These are phyloP conservation scores for Silene uniflora DNA, from an alignment of 148 eudicot species.

Conservation along the genomic window DNA sequence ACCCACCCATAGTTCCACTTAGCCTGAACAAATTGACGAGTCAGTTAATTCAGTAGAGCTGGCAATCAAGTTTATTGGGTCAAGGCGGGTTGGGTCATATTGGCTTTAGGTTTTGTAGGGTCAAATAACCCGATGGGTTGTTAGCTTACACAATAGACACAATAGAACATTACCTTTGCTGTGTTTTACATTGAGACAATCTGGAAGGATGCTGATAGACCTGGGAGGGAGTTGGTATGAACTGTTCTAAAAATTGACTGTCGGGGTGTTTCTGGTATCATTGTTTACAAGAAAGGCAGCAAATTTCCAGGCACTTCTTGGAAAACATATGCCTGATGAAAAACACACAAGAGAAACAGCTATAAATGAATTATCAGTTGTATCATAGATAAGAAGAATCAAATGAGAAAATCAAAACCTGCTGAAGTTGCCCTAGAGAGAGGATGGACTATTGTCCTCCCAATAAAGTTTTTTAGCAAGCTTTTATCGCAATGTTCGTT, in stretches of 20 bases:
- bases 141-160: too few relatives aligned
- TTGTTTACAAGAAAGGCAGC: slow-evolving; percentile 48
- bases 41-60: not conserved
- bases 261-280: slow-evolving; percentile 22
- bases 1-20: slow-evolving; percentile 38
- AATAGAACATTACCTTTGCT: slow-evolving; percentile 33
- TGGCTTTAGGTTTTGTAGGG: not conserved
- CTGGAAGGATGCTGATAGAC: slow-evolving; percentile 51
- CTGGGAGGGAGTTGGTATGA: slow-evolving; percentile 40
- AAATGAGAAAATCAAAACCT: slow-evolving; percentile 23
- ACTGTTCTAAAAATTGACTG: slow-evolving; percentile 37
- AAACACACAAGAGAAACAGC: not conserved
- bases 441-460: slow-evolving; percentile 30
- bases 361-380: not conserved
- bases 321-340: slow-evolving; percentile 44
- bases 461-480: slow-evolving; percentile 39
- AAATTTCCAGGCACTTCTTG: slow-evolving; percentile 34
- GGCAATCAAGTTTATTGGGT: not conserved
- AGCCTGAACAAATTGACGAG: not conserved
- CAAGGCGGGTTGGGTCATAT: not conserved
- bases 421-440: slow-evolving; percentile 40
- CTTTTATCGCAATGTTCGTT: slow-evolving; percentile 43
- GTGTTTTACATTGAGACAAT: slow-evolving; percentile 40
- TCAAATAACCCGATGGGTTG: too few relatives aligned
- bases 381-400: not conserved